Conservation (phyloP, 768 basidiomycete species). For the Tylopilus rubrobrunneus region DNA sequence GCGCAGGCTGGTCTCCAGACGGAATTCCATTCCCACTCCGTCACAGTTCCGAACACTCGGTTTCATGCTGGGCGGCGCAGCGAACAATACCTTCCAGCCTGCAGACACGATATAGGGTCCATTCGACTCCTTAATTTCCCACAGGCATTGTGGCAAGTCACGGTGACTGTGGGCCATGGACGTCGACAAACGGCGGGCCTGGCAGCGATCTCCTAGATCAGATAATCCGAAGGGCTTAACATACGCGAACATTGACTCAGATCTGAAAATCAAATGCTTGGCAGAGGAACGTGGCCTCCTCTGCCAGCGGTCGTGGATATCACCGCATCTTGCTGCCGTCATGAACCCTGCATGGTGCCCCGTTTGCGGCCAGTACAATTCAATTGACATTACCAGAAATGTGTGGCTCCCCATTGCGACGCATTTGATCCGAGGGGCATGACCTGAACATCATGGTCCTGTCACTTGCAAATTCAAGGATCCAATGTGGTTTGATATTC, state of each 20-base stretch:
- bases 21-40: no score
- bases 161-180: neutral
- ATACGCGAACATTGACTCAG: neutral
- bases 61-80: neutral
- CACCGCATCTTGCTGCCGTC: conserved; percentile 1
- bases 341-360: neutral
- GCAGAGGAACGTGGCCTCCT: neutral
- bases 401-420: neutral
- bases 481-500: conserved; percentile 3
- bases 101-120: no score
- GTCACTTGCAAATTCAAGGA: neutral
- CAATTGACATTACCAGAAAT: neutral
- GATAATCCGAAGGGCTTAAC: neutral
- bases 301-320: neutral
- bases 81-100: no score
- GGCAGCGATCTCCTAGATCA: neutral
- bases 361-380: neutral
- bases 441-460: neutral
- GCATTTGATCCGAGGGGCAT: conserved; percentile 19
- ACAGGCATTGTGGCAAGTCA: no score
- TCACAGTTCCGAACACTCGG: neutral
- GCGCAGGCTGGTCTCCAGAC: neutral
- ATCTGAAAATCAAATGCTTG: neutral
- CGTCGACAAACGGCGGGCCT: no score
- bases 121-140: conserved; percentile 1